Evolutionary conservation across 208 protist species (phyloP), one percentile per base, ranked within the genome.

Genomic region (Porcisia hertigi): DNA sequence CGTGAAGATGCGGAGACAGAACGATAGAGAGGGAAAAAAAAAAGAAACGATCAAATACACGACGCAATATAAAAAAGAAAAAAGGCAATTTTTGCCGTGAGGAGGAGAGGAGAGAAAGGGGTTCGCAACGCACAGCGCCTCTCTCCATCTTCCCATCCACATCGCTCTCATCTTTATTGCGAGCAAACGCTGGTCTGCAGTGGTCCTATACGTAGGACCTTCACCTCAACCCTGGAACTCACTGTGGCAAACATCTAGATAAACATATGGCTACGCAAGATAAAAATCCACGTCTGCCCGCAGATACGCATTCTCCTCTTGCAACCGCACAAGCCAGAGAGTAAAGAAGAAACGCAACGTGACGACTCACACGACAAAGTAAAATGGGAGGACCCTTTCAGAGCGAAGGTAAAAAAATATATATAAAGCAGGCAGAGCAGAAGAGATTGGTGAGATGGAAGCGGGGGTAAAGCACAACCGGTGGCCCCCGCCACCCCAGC

Each of bases 391-490:
- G 59, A n/a, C 59, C 11, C 36, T 9, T 20, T n/a, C n/a, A 30
- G 12, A 53, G 43, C 2, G 64, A 20, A 36, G n/a, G 30, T 36
- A 20, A 69, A 16, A 5, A 36, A 69, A 4, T n/a, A n/a, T n/a
- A n/a, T n/a, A n/a, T n/a, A n/a, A 8, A 39, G 65, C 7, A 36
- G 3, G 25, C 9, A n/a, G 12, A 71, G 45, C 47, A 39, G 65
- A 52, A 14, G 41, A 72, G 71, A 69, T 43, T 14, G 34, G 47
- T 43, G 25, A 64, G 41, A 80, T n/a, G 45, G 60, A 69, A 36
- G 64, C 25, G 73, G 60, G 25, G 71, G 63, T 55, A 64, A 58
- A 9, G 11, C 23, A 43, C 14, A 20, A 57, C n/a, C 16, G 49
- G 11, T 36, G 47, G n/a, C n/a, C 66, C 25, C 6, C 39, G 18